Base-by-base conservation (phyloP, 768 basidiomycete species). In the Piloderma croceum region DNA sequence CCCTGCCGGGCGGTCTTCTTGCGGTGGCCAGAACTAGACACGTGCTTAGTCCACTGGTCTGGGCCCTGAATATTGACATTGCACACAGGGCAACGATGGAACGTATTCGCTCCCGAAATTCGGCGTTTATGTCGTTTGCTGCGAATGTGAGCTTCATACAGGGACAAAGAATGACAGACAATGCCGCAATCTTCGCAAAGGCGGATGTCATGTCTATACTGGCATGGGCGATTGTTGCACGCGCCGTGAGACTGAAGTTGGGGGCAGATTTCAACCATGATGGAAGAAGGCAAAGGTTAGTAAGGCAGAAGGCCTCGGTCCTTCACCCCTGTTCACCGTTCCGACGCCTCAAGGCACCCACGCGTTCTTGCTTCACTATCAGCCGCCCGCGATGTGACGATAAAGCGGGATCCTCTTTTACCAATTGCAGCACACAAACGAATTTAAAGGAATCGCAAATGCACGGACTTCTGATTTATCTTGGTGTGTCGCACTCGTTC, bases 141-240 rank as follows among this genome's bases (percentile, higher is more conserved):
- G 3, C 25, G 29, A 13, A 63, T 24, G 38, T 74, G 73, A 1
- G 25, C n/a, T 12, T 52, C 24, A 38, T 60, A 64, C 2, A 38
- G 43, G 0, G 38, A 24, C 2, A 42, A 35, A 10, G 50, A 51
- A 10, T 34, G 12, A 31, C 68, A 66, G 3, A 71, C 50, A 31
- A 63, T 43, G 6, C 53, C 53, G 46, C 74, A 76, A 2, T 56
- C 48, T 11, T 65, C 61, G 46, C 73, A 75, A 15, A 51, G 48
- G 3, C 54, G 41, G 13, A 74, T 45, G 32, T 63, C 60, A 45
- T 75, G 73, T 15, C 50, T 48, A 29, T 46, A 51, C 1, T 22
- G 9, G 43, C 73, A 75, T 4, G 36, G 24, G 0, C 45, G 2
- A 22, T 56, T 47, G 1, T 52, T 46, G 52, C 73, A 74, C 7